A percentile compares a stretch with the other conserved stretches of the same genome.
phyloP scores from a whole-genome alignment of 2,329 filamentous ascomycete species.

The Aspergillus pseudoviridinutans region DNA sequence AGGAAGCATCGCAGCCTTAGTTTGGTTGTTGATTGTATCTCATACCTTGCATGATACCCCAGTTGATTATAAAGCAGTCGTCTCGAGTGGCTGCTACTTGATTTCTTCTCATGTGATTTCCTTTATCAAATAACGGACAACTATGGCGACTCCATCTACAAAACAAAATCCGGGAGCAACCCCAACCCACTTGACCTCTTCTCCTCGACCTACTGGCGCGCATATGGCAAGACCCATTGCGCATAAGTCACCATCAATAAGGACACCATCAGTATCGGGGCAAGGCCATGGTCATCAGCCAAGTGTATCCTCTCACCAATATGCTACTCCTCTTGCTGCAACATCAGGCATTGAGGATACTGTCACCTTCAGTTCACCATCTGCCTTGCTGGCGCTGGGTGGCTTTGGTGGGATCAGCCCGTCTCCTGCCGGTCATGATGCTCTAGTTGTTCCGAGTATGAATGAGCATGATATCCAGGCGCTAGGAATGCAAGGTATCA shows the following conservation, averaged over 20 bases:
- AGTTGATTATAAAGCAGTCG: background rate
- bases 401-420: conserved; percentile 40
- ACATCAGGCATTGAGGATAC: conserved; percentile 37
- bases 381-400: conserved; percentile 42
- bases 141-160: conserved; percentile 45
- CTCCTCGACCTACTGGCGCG: conserved; percentile 39
- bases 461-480: conserved; percentile 38
- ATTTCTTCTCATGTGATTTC: background rate
- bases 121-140: background rate
- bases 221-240: conserved; percentile 39
- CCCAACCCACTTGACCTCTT: conserved; percentile 42
- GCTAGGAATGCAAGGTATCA: conserved; percentile 36
- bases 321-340: conserved; percentile 41
- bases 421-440: conserved; percentile 36
- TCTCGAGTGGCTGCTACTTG: background rate
- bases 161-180: conserved; percentile 41
- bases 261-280: conserved; percentile 40
- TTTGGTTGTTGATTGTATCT: background rate
- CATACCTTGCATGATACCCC: background rate
- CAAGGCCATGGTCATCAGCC: conserved; percentile 32
- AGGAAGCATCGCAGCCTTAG: background rate
- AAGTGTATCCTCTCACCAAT: conserved; percentile 39
- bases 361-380: conserved; percentile 43
- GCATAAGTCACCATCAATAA: conserved; percentile 44
- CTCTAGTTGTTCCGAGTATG: conserved; percentile 33